A percentile compares a stretch with the other conserved stretches of the same genome.
Conservation (phyloP, 2,329 filamentous ascomycete genomes). For the Lecanicillium sp. region DNA sequence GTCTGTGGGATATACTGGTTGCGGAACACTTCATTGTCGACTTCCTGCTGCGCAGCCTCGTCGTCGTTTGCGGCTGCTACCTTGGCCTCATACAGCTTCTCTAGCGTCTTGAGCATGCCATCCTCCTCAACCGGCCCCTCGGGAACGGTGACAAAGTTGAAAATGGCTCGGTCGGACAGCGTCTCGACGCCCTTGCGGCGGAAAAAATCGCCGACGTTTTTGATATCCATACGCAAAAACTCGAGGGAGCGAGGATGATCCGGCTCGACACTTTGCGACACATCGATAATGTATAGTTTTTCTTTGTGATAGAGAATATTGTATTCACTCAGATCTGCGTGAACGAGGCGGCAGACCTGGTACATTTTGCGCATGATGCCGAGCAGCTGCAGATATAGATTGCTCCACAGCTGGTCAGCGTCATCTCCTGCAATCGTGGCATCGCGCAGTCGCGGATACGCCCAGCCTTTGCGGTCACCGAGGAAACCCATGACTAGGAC, state of each 20-base stretch:
- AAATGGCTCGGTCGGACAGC: slow-evolving; percentile 70
- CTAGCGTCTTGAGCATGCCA: slow-evolving; percentile 52
- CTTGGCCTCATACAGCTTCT: slow-evolving; percentile 56
- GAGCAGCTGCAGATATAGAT: slow-evolving; percentile 74
- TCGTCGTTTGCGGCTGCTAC: slow-evolving; percentile 41
- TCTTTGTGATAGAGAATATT: slow-evolving; percentile 85
- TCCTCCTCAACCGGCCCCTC: slow-evolving; percentile 53
- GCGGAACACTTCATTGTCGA: slow-evolving; percentile 87
- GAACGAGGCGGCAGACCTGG: slow-evolving; percentile 82
- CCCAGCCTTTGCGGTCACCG: slow-evolving; percentile 77
- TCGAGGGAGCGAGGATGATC: slow-evolving; percentile 89
- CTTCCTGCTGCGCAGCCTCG: slow-evolving; percentile 52
- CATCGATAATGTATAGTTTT: slow-evolving; percentile 88
- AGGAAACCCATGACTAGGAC: slow-evolving; percentile 93
- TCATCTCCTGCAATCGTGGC: slow-evolving; percentile 65
- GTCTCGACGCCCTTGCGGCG: slow-evolving; percentile 73
- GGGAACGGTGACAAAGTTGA: slow-evolving; percentile 67
- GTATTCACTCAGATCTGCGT: slow-evolving; percentile 97
- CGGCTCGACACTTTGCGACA: slow-evolving; percentile 94
- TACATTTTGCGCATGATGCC: slow-evolving; percentile 90
- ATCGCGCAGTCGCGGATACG: slow-evolving; percentile 82
- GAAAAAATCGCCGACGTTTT: slow-evolving; percentile 94
- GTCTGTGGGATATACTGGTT: slow-evolving; percentile 96
- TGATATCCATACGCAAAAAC: slow-evolving; percentile 96
- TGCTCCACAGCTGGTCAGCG: slow-evolving; percentile 62